Evolutionary conservation across 2,329 filamentous ascomycete genomes (phyloP).

Genomic region (Ceratocystis eucalypticola): DNA sequence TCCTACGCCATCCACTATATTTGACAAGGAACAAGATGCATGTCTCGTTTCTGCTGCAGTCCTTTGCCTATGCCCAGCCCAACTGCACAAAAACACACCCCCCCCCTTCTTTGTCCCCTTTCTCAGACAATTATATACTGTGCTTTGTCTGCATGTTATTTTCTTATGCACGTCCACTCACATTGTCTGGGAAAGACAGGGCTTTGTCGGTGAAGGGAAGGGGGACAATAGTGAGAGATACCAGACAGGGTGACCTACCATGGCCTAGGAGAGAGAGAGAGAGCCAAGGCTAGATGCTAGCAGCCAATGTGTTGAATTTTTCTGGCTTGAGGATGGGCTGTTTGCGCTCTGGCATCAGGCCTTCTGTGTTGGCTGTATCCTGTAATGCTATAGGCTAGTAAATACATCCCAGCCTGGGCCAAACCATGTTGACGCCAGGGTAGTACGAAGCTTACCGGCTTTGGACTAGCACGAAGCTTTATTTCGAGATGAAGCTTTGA

Average conservation of each 20-base stretch:
- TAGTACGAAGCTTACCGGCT: slow-evolving; percentile 2
- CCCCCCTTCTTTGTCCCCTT: not conserved
- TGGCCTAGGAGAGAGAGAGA: not conserved
- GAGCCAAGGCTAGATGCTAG: too few species aligned
- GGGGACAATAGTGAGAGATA: not conserved
- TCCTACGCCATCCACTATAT: not conserved
- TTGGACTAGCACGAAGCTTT: slow-evolving; percentile 4
- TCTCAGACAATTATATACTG: not conserved
- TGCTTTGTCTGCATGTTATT: not conserved
- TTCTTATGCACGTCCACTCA: not conserved
- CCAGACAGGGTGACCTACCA: too few species aligned
- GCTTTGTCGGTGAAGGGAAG: not conserved
- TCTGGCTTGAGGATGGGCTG: too few species aligned
- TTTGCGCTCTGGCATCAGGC: not conserved
- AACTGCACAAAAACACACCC: not conserved
- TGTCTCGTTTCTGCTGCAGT: not conserved
- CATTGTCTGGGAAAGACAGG: not conserved
- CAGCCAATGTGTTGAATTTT: too few species aligned
- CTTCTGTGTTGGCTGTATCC: not conserved
- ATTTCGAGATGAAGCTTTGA: not conserved
- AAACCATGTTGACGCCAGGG: not conserved
- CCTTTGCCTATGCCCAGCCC: not conserved
- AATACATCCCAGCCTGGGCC: too few species aligned
- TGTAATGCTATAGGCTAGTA: not conserved
- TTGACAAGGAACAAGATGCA: not conserved